These are phyloP conservation scores for Paracoccidioides brasiliensis DNA, from an alignment of 2,329 filamentous ascomycete species.

Conservation along the genomic window DNA sequence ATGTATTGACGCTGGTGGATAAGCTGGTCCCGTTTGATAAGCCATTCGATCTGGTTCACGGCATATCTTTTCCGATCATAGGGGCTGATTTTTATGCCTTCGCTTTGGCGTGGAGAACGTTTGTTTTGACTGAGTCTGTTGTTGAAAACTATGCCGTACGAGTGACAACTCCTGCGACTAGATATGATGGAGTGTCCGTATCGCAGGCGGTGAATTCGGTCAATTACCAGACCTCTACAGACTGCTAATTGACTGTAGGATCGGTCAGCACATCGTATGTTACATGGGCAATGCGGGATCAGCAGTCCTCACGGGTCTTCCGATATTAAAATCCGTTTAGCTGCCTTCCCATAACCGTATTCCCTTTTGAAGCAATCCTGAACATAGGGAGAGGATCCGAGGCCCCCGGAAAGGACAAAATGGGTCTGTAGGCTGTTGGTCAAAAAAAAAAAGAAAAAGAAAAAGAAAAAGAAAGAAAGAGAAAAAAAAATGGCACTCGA, in stretches of 20 bases:
- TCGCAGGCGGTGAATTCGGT: slow-evolving; percentile 1
- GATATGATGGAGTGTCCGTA: not conserved
- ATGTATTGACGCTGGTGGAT: not conserved
- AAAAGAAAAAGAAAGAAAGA: too few relatives aligned
- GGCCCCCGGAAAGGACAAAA: slow-evolving; percentile 30
- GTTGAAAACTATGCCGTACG: slow-evolving; percentile 3
- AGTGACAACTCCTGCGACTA: not conserved
- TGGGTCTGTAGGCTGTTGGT: slow-evolving; percentile 15
- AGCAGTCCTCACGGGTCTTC: not conserved
- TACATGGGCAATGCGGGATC: not conserved
- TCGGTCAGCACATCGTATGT: not conserved
- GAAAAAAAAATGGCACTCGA: not conserved
- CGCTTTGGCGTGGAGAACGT: not conserved
- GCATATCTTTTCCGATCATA: not conserved
- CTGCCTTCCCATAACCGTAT: not conserved
- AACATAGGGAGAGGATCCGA: slow-evolving; percentile 32
- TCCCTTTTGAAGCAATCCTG: slow-evolving; percentile 21
- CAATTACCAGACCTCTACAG: slow-evolving; percentile 2
- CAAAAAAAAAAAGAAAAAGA: not conserved
- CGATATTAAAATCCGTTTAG: slow-evolving; percentile 1
- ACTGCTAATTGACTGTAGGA: slow-evolving; percentile 3
- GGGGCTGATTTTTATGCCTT: not conserved
- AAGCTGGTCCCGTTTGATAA: not conserved
- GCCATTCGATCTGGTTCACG: slow-evolving; percentile 2
- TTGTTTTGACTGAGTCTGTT: not conserved